A percentile compares a stretch with the other conserved stretches of the same genome.
phyloP scores from a whole-genome alignment of 345 rosid species.

The Melastoma malabathricum region DNA sequence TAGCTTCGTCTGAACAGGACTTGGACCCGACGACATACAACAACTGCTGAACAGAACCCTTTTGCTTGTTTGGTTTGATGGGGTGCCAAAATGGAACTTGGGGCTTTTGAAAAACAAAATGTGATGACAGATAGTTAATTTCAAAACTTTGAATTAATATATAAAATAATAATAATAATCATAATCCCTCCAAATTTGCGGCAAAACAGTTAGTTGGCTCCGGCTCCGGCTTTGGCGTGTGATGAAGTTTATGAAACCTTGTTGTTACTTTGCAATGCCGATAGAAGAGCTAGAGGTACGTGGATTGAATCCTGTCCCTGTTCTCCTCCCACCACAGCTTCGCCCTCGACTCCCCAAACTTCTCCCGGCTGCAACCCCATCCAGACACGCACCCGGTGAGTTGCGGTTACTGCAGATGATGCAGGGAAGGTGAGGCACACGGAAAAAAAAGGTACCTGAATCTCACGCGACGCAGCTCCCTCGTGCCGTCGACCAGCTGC shows the following conservation, averaged over 20 bases:
- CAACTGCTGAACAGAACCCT: no score
- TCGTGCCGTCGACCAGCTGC: slow-evolving; percentile 71
- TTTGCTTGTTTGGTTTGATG: no score
- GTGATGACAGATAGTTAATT: slow-evolving; percentile 4
- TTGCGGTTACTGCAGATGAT: no score
- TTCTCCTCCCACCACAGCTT: slow-evolving; percentile 98
- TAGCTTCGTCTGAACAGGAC: no score
- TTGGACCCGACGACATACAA: no score
- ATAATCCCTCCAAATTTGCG: no score
- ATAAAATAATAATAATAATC: no score
- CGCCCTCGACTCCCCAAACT: slow-evolving; percentile 86
- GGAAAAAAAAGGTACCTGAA: slow-evolving; percentile 54
- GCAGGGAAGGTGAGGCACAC: no score
- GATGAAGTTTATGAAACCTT: slow-evolving; percentile 1
- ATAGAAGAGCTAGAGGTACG: slow-evolving; percentile 38
- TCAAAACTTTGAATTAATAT: neutral
- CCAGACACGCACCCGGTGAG: neutral
- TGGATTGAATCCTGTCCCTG: slow-evolving; percentile 92
- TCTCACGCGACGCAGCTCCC: slow-evolving; percentile 95
- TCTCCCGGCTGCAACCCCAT: slow-evolving; percentile 55
- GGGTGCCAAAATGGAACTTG: no score
- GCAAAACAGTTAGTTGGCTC: neutral
- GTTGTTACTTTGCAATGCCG: no score
- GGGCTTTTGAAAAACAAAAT: slow-evolving; percentile 1
- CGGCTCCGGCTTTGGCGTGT: neutral